These are phyloP conservation scores for Eucalyptus globulus DNA, from an alignment of 345 rosid species.

Conservation along the genomic window DNA sequence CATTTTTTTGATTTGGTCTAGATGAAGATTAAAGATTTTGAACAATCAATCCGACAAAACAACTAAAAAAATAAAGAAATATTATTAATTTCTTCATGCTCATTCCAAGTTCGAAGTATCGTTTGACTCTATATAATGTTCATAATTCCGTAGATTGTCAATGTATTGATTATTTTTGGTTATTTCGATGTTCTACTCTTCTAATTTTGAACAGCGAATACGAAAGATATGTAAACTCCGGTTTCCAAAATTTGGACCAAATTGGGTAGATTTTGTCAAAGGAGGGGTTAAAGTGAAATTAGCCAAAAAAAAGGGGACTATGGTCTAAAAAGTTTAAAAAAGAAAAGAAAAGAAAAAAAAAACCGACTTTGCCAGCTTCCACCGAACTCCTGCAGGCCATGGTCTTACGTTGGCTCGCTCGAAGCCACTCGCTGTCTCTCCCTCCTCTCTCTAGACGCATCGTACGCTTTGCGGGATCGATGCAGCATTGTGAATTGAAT, in stretches of 20 bases:
- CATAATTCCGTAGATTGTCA: neutral
- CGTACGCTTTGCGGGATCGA: neutral
- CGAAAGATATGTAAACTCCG: neutral
- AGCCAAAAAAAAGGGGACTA: neutral
- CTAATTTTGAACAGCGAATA: neutral
- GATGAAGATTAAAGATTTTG: neutral
- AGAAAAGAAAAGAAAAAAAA: neutral
- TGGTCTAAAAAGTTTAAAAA: neutral
- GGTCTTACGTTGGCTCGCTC: neutral
- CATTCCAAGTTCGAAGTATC: neutral
- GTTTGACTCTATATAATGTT: neutral
- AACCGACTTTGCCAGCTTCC: neutral
- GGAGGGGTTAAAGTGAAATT: neutral
- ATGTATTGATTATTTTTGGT: neutral
- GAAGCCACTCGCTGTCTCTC: neutral
- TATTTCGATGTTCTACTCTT: neutral
- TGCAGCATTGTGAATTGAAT: neutral
- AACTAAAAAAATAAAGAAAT: neutral
- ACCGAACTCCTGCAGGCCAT: neutral
- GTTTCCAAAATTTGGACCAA: neutral
- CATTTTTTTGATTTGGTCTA: fast-evolving
- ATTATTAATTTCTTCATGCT: fast-evolving
- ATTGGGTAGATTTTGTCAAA: neutral
- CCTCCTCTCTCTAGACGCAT: neutral
- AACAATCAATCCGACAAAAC: neutral